Base-by-base conservation (phyloP, 805 yeast species). In the Tetrapisispora iriomotensis region DNA sequence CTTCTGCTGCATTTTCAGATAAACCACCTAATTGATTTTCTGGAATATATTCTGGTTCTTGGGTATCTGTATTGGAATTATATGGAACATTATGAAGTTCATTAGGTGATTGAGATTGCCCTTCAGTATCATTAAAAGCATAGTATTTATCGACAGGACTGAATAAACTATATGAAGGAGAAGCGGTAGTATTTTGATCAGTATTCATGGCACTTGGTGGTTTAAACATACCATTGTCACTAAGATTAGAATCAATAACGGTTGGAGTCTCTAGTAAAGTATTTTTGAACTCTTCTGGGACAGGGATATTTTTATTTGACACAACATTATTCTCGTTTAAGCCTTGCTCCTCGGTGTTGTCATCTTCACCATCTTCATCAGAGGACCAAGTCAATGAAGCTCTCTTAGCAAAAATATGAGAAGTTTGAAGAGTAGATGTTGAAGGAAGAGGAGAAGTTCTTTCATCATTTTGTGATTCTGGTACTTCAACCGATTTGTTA, bases 371-470 rank as follows among this genome's bases (percentile, higher is more conserved):
- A 34, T 81, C 92, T 45, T 82, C 94, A 47, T 82, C 94, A 39
- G 87, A 81, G 13, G 90, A 81, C 87, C 95, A 92, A 3, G 88
- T 79, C 56, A 90, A 68, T 31, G 80, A 76, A 0, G 95, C 84
- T 57, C 82, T 85, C 21, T 81, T 73, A 0, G 96, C 96, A n/a
- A 82, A 75, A 4, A 90, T 79, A 4, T 80, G 76, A 6, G 82
- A 72, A 10, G 82, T 60, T 45, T 77, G 84, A 13, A 75, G 57
- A 1, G 79, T 71, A 12, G 67, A 54, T 15, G 56, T 47, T 4
- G 58, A 49, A 20, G 37, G 36, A 8, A 21, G 5, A 4, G 40
- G 29, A 1, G 41, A 38, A 7, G 23, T 34, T 28, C 24, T 22
- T 23, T 36, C 31, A 13, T 22, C 23, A 9, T 34, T 28, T 33